Conservation (phyloP, 805 yeast species). For the Teunomyces atbi region DNA sequence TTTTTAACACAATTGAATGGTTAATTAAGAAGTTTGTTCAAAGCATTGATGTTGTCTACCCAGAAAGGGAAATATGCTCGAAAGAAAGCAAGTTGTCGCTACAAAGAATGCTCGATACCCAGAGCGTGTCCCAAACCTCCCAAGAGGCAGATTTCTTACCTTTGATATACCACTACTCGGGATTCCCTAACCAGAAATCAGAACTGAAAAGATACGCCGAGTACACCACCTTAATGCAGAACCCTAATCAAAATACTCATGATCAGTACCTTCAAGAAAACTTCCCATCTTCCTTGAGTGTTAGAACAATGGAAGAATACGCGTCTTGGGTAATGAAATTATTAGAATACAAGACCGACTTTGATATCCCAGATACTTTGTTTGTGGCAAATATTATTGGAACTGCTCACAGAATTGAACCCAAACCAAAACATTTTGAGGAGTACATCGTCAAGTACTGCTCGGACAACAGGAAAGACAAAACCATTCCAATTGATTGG, state of each 20-base stretch:
- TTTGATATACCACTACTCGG: conserved; percentile 1
- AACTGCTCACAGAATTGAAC: not conserved
- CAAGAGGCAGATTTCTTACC: conserved; percentile 1
- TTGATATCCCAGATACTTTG: not conserved
- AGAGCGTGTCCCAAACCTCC: not conserved
- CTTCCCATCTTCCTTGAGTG: not conserved
- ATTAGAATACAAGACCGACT: conserved; percentile 1
- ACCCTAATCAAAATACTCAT: not conserved
- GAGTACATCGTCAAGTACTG: not conserved
- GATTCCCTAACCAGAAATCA: not conserved
- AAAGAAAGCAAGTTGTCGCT: conserved; percentile 1
- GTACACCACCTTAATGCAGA: not conserved
- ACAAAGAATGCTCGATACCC: conserved; percentile 1
- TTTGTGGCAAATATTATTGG: not conserved
- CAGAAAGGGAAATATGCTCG: not conserved
- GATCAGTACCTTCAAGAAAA: not conserved
- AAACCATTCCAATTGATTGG: not conserved
- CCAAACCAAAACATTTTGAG: not conserved
- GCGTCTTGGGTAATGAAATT: conserved; percentile 1
- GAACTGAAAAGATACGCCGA: conserved; percentile 1
- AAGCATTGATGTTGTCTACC: not conserved
- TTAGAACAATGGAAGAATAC: not conserved
- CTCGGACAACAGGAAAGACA: not conserved
- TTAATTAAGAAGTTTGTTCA: not conserved
- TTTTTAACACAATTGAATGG: conserved; percentile 2